Conservation (phyloP, 306 rosid genomes). For the Cucumis sativus region DNA sequence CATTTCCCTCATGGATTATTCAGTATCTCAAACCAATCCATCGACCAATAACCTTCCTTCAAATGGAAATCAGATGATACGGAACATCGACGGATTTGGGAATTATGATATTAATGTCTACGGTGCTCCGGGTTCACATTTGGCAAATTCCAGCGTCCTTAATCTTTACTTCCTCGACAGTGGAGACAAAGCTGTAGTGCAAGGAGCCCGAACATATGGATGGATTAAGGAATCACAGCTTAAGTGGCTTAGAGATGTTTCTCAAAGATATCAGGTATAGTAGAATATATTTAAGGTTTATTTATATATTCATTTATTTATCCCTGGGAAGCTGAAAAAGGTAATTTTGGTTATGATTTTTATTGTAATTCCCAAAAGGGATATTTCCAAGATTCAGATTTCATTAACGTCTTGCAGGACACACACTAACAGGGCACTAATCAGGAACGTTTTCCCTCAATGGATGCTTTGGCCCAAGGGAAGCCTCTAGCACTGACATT, state of each 20-base stretch:
- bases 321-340: background rate
- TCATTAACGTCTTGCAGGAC: conserved; percentile 64
- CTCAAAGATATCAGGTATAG: conserved; percentile 50
- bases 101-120: conserved; percentile 55
- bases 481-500: conserved; percentile 48
- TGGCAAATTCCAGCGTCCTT: conserved; percentile 63
- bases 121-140: conserved; percentile 69
- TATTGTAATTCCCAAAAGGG: conserved; percentile 24
- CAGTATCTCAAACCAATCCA: conserved; percentile 61
- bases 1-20: conserved; percentile 82
- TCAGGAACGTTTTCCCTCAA: conserved; percentile 13
- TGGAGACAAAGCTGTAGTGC: conserved; percentile 53
- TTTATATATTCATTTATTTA: background rate
- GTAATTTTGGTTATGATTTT: background rate
- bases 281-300: background rate
- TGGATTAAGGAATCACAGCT: conserved; percentile 92
- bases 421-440: conserved; percentile 60
- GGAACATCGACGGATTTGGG: conserved; percentile 71
- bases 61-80: conserved; percentile 12
- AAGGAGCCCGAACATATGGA: conserved; percentile 67
- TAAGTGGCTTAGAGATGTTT: conserved; percentile 51
- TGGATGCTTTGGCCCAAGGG: conserved; percentile 9
- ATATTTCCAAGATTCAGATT: conserved; percentile 39
- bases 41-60: conserved; percentile 16
- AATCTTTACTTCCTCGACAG: conserved; percentile 88